Evolutionary conservation across 768 basidiomycete genomes (phyloP).

Genomic region (Lentinula boryana): DNA sequence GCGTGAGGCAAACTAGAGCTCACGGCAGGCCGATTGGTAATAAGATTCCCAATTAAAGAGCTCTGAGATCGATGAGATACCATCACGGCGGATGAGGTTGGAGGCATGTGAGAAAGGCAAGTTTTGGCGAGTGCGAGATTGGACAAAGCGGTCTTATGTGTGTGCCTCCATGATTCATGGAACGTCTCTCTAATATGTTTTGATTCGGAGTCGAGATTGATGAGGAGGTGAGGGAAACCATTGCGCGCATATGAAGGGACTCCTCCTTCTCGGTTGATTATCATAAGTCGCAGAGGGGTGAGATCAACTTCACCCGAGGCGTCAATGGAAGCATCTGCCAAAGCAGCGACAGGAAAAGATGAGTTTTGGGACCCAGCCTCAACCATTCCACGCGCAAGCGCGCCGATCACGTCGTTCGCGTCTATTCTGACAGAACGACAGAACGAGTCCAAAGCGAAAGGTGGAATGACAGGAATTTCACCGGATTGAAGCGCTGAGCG

Average conservation of each 20-base stretch:
- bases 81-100: conserved; percentile 90
- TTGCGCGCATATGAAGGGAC: conserved; percentile 95
- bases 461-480: conserved; percentile 94
- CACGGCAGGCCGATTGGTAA: conserved; percentile 96
- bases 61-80: conserved; percentile 96
- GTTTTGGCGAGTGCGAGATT: conserved; percentile 82
- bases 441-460: conserved; percentile 88
- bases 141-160: conserved; percentile 80
- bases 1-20: conserved; percentile 95
- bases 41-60: conserved; percentile 92
- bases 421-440: conserved; percentile 82
- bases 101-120: conserved; percentile 90
- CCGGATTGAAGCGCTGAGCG: conserved; percentile 86
- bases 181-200: conserved; percentile 84
- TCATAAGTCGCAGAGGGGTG: conserved; percentile 92
- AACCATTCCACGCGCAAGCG: conserved; percentile 82
- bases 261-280: conserved; percentile 95
- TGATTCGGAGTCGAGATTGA: conserved; percentile 89
- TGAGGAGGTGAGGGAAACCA: conserved; percentile 91
- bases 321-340: conserved; percentile 28
- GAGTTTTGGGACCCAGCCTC: conserved; percentile 36
- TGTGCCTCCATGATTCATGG: conserved; percentile 61
- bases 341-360: conserved; percentile 12
- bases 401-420: conserved; percentile 83
- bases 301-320: conserved; percentile 63